Evolutionary conservation across 345 rosid species (phyloP), one percentile per base, ranked within the genome.

Genomic region (Durio zibethinus): DNA sequence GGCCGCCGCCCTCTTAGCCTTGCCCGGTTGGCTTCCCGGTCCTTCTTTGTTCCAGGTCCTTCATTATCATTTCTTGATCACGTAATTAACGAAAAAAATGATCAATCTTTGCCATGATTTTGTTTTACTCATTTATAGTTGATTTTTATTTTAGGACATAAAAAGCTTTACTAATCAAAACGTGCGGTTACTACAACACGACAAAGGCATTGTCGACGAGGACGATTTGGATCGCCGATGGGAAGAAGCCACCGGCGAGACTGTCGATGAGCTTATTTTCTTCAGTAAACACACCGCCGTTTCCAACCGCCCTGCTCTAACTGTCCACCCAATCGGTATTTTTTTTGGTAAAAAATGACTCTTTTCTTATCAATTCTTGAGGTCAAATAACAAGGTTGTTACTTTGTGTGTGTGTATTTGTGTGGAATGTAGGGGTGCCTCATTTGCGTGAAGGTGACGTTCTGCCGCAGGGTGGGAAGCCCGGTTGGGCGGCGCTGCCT

Each of bases 281-380:
- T 85, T 95, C 77, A 93, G 99, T 86, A 90, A 87, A 78, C 99
- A 93, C 86, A 89, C 96, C 29, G 99, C 99, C 68, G 98, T 85
- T 20, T 93, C 98, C 3, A 91, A 90, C 69, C 94, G 99, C 9
- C 98, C 99, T 1, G 96, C 99, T 31, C 86, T 93, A 9, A 95
- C 99, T 21, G 72, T 95, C 79, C 99, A 95, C 21, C 98, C 99
- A 0, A 95, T 88, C 43, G 99, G 98, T 92, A 81, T 27, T 50
- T 61, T 1, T n/a, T 2, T 29, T 0, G 1, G 20, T 3, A 5
- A 48, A 48, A 57, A 57, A 57, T 12, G 0, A 10, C 47, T 1
- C 0, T 23, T 47, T 31, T 80, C 73, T 33, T 0, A 68, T 60
- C 47, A 29, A 10, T 16, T 31, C 1, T 31, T 74, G 25, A 50